Conservation (phyloP, 2,329 filamentous ascomycete genomes). For the Exophiala aquamarina region DNA sequence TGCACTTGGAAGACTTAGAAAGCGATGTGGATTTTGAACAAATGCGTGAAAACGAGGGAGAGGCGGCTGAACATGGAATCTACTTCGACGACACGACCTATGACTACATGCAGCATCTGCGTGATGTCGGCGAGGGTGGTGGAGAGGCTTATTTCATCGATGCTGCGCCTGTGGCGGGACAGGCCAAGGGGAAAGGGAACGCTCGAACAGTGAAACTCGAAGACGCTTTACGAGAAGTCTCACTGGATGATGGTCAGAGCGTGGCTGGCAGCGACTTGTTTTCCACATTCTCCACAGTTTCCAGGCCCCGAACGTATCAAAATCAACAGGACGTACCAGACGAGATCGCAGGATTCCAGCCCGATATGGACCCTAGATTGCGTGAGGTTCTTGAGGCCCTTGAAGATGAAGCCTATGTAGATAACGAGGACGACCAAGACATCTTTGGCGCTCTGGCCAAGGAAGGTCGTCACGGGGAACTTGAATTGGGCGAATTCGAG, state of each 20-base stretch:
- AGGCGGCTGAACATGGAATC: constrained; percentile 89
- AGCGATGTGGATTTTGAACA: constrained; percentile 64
- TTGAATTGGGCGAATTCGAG: constrained; percentile 80
- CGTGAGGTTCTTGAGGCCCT: constrained; percentile 89
- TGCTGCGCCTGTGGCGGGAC: constrained; percentile 55
- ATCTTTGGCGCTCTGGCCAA: constrained; percentile 73
- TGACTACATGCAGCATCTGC: constrained; percentile 99
- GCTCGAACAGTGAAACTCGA: constrained; percentile 75
- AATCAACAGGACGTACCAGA: constrained; percentile 92
- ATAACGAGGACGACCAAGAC: constrained; percentile 74
- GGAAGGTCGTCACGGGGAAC: constrained; percentile 62
- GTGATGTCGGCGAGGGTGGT: constrained; percentile 70
- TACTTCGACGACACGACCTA: constrained; percentile 95
- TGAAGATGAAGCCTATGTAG: constrained; percentile 93
- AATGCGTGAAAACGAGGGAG: constrained; percentile 87
- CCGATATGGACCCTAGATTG: constrained; percentile 93
- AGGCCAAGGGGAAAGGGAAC: constrained; percentile 66
- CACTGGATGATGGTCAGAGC: constrained; percentile 48
- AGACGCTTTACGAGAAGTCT: constrained; percentile 69
- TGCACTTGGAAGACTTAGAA: constrained; percentile 71
- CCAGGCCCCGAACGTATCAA: constrained; percentile 74
- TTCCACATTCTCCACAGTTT: constrained; percentile 48
- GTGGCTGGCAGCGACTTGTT: constrained; percentile 60
- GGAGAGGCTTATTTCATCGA: constrained; percentile 84
- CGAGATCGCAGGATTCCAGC: constrained; percentile 87